Evolutionary conservation across 164 flowering plant genomes (phyloP).

Genomic region (Saururus chinensis): DNA sequence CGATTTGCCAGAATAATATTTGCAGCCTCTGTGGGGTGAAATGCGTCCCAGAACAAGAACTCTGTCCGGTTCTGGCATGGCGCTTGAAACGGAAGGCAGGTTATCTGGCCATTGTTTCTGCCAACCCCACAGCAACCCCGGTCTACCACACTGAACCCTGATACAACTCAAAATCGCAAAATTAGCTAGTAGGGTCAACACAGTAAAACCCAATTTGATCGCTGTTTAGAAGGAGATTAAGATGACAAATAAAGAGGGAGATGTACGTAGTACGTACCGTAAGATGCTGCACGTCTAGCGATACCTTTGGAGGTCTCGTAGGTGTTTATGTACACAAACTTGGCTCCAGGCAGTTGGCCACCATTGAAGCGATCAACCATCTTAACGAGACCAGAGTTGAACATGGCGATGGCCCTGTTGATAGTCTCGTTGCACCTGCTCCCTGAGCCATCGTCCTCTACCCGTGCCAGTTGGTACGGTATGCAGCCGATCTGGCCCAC

Average conservation of each 20-base stretch:
- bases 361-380: constrained; percentile 48
- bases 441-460: constrained; percentile 17
- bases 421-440: constrained; percentile 58
- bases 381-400: constrained; percentile 53
- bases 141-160: constrained; percentile 77
- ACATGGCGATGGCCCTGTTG: constrained; percentile 43
- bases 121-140: constrained; percentile 92
- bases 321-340: constrained; percentile 59
- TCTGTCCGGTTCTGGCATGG: constrained; percentile 51
- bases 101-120: constrained; percentile 77
- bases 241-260: neutral
- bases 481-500: constrained; percentile 89
- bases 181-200: no score
- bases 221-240: no score
- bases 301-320: constrained; percentile 32
- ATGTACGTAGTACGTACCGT: constrained; percentile 30
- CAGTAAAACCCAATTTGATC: no score
- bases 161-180: no score
- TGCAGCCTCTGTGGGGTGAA: constrained; percentile 66
- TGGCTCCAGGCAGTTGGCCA: constrained; percentile 58
- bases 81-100: constrained; percentile 81
- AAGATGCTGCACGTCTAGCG: constrained; percentile 26
- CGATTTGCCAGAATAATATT: constrained; percentile 39
- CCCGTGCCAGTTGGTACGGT: constrained; percentile 71
- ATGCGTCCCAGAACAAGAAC: constrained; percentile 85